Base-by-base conservation (phyloP, 2,329 filamentous ascomycete species). In the Lecanicillium sp. region DNA sequence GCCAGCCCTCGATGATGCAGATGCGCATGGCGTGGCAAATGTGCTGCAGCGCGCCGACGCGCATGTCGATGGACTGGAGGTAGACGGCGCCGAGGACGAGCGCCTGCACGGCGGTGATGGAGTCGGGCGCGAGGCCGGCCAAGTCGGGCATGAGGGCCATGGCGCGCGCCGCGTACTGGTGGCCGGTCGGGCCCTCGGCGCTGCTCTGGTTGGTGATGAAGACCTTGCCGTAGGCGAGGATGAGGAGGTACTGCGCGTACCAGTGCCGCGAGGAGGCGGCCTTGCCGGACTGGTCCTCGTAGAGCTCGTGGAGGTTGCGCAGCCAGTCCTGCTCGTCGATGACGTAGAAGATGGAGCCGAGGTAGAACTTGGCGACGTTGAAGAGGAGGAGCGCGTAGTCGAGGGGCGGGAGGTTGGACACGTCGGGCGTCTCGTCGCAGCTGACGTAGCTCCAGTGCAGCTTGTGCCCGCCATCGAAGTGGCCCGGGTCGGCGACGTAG, bases 81-180 rank as follows among this genome's bases (percentile, higher is more conserved):
- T 65, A 66, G 1, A 66, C 52, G 5, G 62, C 62, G 2, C 55
- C 62, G 15, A 66, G 39, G 2, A 61, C 58, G 1, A 66, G 48
- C 1, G 61, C 62, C 35, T 66, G 60, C 4, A 66, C 64, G 4
- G 60, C 56, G 0, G 54, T 53, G 35, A 66, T 55, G 11, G 59
- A 54, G 23, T 65, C 62, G 6, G 57, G 50, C 24, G 59, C 56
- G 15, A 64, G 58, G 1, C 59, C 58, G 1, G 60, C 62, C 5
- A 69, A 20, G 42, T 69, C 66, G 0, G 67, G 67, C 37, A 70
- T 57, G 4, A 70, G 12, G 0, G 65, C 59, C 65, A 70, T 67
- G 1, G 66, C 67, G 3, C 67, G 54, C 0, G 62, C 53, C 8
- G 67, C 67, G 44, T 68, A 69, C 33, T 67, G 63, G n/a, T 64